Evolutionary conservation across 1,139 yeast species (phyloP), one percentile per base, ranked within the genome.

Genomic region (Geotrichum citri-aurantii): DNA sequence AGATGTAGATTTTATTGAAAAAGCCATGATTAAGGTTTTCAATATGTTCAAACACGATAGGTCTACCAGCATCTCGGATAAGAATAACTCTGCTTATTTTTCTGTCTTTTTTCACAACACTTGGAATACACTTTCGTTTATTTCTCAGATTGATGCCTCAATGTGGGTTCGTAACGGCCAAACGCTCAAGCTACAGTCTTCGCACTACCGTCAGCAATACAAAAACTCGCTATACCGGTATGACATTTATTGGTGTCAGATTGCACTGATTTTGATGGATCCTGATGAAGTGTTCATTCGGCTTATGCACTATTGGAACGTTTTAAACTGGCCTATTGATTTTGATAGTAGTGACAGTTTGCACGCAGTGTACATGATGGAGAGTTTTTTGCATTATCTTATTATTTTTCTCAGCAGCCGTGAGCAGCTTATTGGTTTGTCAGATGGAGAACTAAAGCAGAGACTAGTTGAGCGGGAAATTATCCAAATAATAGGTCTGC

Each of bases 141-240:
- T 86, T 10, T 78, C 92, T 0, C 97, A 93, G 69, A 83, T 91
- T n/a, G 81, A 83, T 51, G 79, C 82, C 1, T 96, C 96, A 0
- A 81, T 86, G 62, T 93, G 98, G 98, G 88, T 92, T 3, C 81
- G 98, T 70, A 93, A 93, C 69, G 92, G 92, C 0, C 80, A 83
- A 62, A 85, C 93, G 49, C 83, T 90, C 10, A 79, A 87, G 54
- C 83, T 85, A 33, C 98, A 93, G 68, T 78, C 87, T 63, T 86
- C 84, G 64, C 83, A 90, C 63, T 93, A 93, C 70, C 81, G 88
- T 48, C 86, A 83, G 61, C 90, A 7, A 79, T 92, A 53, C 77
- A 97, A 58, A 98, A 92, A 63, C 81, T 82, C 63, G 95, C 97
- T 37, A 0, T 90, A 80, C 68, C 77, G 83, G 68, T 79, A 95